Conservation (phyloP, 345 rosid species). For the Lumnitzera littorea region DNA sequence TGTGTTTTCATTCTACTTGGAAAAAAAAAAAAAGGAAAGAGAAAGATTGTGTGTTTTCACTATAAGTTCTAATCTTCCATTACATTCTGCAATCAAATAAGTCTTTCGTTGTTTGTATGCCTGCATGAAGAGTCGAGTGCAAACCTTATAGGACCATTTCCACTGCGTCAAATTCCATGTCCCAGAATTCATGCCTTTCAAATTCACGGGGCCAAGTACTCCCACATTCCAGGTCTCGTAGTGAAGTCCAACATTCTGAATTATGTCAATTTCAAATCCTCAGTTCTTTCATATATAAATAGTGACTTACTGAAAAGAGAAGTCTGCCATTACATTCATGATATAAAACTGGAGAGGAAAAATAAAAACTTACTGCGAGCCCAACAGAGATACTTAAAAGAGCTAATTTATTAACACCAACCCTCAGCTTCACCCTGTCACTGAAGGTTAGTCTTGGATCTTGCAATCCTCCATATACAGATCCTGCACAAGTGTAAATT, state of each 20-base stretch:
- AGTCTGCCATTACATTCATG: not conserved
- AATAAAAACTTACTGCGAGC: slow-evolving; percentile 59
- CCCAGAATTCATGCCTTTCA: slow-evolving; percentile 72
- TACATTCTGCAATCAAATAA: not conserved
- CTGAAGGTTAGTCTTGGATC: slow-evolving; percentile 58
- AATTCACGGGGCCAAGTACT: slow-evolving; percentile 70
- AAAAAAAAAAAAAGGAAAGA: too few species aligned
- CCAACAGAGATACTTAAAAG: slow-evolving; percentile 75
- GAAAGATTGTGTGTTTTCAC: too few species aligned
- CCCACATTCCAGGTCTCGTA: slow-evolving; percentile 86
- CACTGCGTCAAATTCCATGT: slow-evolving; percentile 68
- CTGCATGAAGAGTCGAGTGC: slow-evolving; percentile 11
- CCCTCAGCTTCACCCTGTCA: slow-evolving; percentile 58
- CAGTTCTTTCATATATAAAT: too few species aligned
- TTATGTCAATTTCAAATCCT: not conserved
- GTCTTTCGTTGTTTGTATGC: not conserved
- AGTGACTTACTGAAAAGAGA: not conserved
- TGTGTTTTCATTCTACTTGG: too few species aligned
- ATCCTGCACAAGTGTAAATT: slow-evolving; percentile 33
- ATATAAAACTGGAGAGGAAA: not conserved
- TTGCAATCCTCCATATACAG: slow-evolving; percentile 51
- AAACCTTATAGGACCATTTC: slow-evolving; percentile 95
- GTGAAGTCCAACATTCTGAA: slow-evolving; percentile 81
- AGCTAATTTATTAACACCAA: slow-evolving; percentile 72
- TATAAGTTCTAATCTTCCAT: not conserved